Conservation (phyloP, 441 rosid genomes). For the Pelargonium cotyledonis region DNA sequence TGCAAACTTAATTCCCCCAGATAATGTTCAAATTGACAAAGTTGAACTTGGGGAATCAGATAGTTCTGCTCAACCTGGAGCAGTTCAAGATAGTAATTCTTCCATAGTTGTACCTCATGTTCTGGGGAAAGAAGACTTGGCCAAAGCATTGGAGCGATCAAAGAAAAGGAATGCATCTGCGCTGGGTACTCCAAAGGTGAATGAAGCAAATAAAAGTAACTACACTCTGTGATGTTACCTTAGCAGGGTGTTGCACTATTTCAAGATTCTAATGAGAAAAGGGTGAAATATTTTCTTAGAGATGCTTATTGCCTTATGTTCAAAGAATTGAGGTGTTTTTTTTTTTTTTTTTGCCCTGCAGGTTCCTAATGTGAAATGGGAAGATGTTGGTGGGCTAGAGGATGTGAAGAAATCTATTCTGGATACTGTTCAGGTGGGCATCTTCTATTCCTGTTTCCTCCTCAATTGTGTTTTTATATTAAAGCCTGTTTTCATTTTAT, state of each 20-base stretch:
- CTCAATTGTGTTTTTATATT: not conserved
- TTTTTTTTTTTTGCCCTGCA: conserved; percentile 21
- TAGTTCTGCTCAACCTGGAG: conserved; percentile 31
- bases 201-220: not conserved
- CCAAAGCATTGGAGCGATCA: conserved; percentile 72
- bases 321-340: not conserved
- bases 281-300: not conserved
- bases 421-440: conserved; percentile 82
- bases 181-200: conserved; percentile 93
- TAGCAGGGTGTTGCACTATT: not conserved
- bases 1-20: conserved; percentile 48
- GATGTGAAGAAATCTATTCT: conserved; percentile 86
- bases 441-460: conserved; percentile 9
- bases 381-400: conserved; percentile 97
- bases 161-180: conserved; percentile 93
- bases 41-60: conserved; percentile 27
- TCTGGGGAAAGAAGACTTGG: conserved; percentile 45
- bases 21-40: conserved; percentile 31
- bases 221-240: not conserved
- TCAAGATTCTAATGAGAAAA: not conserved
- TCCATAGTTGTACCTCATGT: conserved; percentile 25
- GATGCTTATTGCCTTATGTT: conserved; percentile 1
- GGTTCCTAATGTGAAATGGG: conserved; percentile 98
- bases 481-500: conserved; percentile 6
- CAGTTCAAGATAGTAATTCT: conserved; percentile 27